Percentiles rank a stretch among this genome's conserved stretches.
Conservation (phyloP, 2,329 filamentous ascomycete genomes). For the Leptographium procerum region DNA sequence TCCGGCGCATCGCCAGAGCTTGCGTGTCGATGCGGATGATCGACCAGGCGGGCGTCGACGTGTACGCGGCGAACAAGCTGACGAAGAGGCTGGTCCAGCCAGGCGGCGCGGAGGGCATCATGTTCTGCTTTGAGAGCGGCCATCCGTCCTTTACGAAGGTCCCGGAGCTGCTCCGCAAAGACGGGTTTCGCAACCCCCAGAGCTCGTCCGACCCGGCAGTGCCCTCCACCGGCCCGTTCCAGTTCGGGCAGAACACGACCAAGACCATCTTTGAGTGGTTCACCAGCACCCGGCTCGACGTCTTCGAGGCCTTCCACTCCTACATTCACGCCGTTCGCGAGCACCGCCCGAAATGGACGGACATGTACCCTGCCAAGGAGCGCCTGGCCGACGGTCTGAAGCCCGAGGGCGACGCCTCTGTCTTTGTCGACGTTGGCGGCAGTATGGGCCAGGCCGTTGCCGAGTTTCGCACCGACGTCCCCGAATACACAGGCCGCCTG, state of each 20-base stretch:
- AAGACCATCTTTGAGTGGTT: constrained; percentile 3
- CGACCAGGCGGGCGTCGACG: not conserved
- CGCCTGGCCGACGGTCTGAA: not conserved
- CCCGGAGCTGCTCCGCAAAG: not conserved
- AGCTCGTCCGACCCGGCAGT: not conserved
- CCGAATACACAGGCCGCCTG: not conserved
- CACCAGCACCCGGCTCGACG: not conserved
- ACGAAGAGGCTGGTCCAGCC: not conserved
- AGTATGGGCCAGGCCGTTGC: constrained; percentile 2
- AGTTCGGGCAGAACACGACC: not conserved
- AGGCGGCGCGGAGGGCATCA: not conserved
- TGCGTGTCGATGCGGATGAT: constrained; percentile 1
- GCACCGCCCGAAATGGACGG: not conserved
- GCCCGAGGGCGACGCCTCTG: not conserved
- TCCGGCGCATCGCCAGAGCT: not conserved
- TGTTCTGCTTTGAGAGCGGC: constrained; percentile 1
- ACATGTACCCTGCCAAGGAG: constrained; percentile 1
- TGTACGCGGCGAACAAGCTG: constrained; percentile 1
- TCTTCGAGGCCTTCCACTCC: not conserved
- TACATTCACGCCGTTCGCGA: constrained; percentile 2
- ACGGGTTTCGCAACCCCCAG: not conserved
- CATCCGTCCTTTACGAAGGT: constrained; percentile 1
- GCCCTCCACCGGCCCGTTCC: not conserved
- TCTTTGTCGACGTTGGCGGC: not conserved
- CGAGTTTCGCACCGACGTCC: not conserved